phyloP scores from a whole-genome alignment of 176 grass and related monocot species.

The Musa itinerans region DNA sequence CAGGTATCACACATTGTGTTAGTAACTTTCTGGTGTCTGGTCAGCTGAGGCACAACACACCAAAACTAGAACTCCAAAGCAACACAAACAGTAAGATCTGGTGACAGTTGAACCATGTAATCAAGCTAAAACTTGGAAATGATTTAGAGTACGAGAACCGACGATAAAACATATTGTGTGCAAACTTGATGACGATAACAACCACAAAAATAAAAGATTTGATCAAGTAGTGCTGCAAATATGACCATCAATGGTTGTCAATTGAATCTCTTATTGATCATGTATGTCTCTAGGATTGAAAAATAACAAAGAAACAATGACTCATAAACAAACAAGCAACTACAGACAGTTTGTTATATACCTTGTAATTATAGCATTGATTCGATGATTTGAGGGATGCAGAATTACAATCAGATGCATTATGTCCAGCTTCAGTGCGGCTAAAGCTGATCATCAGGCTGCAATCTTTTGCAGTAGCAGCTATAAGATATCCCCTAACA shows the following conservation, averaged over 20 bases:
- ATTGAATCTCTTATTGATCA: not conserved
- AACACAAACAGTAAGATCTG: too few relatives aligned
- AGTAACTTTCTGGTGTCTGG: too few relatives aligned
- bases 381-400: constrained; percentile 56
- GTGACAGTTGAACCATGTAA: not conserved
- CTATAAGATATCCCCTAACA: constrained; percentile 63
- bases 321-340: not conserved
- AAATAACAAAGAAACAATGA: not conserved
- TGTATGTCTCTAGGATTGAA: not conserved
- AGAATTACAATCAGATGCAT: constrained; percentile 42
- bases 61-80: too few relatives aligned
- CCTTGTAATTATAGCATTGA: constrained; percentile 80
- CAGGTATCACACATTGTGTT: too few relatives aligned
- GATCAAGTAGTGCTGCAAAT: not conserved
- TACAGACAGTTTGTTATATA: constrained; percentile 17
- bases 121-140: not conserved
- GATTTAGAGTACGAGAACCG: not conserved
- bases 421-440: constrained; percentile 28
- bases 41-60: too few relatives aligned
- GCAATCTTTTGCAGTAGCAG: constrained; percentile 81
- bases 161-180: not conserved
- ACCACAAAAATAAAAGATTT: not conserved
- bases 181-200: not conserved
- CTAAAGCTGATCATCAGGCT: constrained; percentile 84
- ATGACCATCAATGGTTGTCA: not conserved